Evolutionary conservation across 2,329 filamentous ascomycete species (phyloP), one percentile per base, ranked within the genome.

Genomic region (Colletotrichum magnum): DNA sequence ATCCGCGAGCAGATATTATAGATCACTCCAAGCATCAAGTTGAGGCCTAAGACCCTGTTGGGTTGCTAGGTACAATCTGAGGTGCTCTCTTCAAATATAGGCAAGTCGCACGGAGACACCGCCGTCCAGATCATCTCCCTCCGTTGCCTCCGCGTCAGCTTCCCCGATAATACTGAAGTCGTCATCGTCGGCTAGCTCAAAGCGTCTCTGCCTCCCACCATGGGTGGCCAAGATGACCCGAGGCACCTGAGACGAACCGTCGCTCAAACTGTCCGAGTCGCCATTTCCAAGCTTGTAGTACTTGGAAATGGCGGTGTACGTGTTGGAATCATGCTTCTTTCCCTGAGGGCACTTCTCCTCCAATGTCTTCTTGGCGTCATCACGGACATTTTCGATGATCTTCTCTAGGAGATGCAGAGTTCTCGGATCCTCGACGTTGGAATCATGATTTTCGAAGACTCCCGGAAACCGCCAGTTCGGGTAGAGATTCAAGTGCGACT

Each of bases 401-500:
- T 64, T 65, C 45, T 77, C 75, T 10, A 77, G 69, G 0, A 79
- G 70, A 0, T 54, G 61, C 57, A 73, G 16, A 74, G 73, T 3
- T 52, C 54, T 41, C 15, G 51, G 7, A n/a, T 65, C 0, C 61
- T 71, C 1, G 1, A 21, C 24, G 16, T 41, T 47, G 3, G 52
- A 15, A 0, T 62, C 73, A 5, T 75, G 67, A 1, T 61, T 32
- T 1, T 64, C 58, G 16, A 59, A 72, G 3, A 81, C 69, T n/a
- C 82, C 79, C 0, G 81, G 81, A 2, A 77, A 73, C 0, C 77
- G 71, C 82, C 82, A 84, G 50, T 74, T 77, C 16, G 58, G n/a
- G 48, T 84, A 84, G 0, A 84, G 53, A 5, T 84, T 84, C 0
- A 74, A 68, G 51, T 83, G 81, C 0, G 76, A 72, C 2, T 73